phyloP scores from a whole-genome alignment of 805 yeast genomes.

The Blastobotrys parvus region DNA sequence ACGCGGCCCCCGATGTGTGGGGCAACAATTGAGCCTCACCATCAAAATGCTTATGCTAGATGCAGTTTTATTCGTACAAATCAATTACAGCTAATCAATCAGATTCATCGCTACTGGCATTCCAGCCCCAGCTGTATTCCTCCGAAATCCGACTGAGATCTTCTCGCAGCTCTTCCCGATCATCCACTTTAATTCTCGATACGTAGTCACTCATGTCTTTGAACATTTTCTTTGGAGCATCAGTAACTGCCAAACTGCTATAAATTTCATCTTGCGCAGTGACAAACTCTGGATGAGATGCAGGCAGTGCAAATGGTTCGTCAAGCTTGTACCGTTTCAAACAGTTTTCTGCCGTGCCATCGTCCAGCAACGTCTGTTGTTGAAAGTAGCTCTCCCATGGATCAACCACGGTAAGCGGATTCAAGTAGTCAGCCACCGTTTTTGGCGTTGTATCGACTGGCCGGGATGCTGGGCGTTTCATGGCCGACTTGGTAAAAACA shows the following conservation, averaged over 20 bases:
- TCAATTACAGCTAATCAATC: no score
- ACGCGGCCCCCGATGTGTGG: no score
- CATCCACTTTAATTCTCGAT: conserved; percentile 10
- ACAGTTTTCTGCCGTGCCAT: conserved; percentile 12
- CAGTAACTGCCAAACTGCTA: conserved; percentile 14
- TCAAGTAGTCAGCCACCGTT: neutral
- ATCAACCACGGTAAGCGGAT: neutral
- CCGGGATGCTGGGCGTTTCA: conserved; percentile 4
- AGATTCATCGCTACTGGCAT: neutral
- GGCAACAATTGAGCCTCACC: no score
- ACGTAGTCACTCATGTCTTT: conserved; percentile 15
- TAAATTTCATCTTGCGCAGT: conserved; percentile 6
- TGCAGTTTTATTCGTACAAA: no score
- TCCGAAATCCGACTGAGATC: conserved; percentile 13
- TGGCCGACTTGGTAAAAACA: conserved; percentile 4
- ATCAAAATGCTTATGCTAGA: no score
- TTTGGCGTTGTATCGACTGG: neutral
- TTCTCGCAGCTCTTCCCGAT: conserved; percentile 20
- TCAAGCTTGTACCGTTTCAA: conserved; percentile 10
- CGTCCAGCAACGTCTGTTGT: conserved; percentile 6
- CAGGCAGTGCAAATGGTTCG: conserved; percentile 11
- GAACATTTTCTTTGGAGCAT: conserved; percentile 12
- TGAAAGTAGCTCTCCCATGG: conserved; percentile 8
- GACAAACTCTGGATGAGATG: conserved; percentile 14
- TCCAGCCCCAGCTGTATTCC: conserved; percentile 18